Evolutionary conservation across 129 eudicot species (phyloP).

Genomic region (Artemisia argyi): DNA sequence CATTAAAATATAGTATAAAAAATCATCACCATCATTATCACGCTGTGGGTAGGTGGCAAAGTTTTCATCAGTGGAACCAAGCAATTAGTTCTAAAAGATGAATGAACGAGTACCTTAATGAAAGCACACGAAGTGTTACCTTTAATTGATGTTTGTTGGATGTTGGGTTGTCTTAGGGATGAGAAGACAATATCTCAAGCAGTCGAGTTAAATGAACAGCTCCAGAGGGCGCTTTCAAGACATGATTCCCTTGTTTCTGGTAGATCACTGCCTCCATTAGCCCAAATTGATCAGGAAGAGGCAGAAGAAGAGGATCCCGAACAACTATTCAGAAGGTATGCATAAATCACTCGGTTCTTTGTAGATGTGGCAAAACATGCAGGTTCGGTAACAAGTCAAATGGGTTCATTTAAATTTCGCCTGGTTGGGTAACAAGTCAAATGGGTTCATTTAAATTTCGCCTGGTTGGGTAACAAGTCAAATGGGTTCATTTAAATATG

Average conservation of each 20-base stretch:
- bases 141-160: slow-evolving; percentile 12
- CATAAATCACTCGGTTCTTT: background rate
- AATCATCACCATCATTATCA: background rate
- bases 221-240: slow-evolving; percentile 63
- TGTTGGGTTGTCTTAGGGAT: slow-evolving; percentile 46
- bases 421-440: background rate
- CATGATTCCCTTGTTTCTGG: slow-evolving; percentile 69
- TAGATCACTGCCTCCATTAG: slow-evolving; percentile 45
- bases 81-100: background rate
- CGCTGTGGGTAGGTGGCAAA: too few relatives aligned
- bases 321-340: slow-evolving; percentile 87
- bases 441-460: too few relatives aligned
- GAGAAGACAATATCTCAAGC: slow-evolving; percentile 75
- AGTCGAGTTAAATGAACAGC: slow-evolving; percentile 86
- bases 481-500: background rate
- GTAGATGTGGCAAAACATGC: background rate
- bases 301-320: slow-evolving; percentile 85
- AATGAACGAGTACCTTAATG: background rate
- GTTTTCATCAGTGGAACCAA: background rate
- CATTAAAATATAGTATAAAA: background rate
- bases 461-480: background rate
- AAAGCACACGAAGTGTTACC: slow-evolving; percentile 1
- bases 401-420: too few relatives aligned
- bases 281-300: slow-evolving; percentile 57
- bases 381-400: slow-evolving; percentile 4